These are phyloP conservation scores for Diplodia sapinea DNA, from an alignment of 2,329 filamentous ascomycete species.

Conservation along the genomic window DNA sequence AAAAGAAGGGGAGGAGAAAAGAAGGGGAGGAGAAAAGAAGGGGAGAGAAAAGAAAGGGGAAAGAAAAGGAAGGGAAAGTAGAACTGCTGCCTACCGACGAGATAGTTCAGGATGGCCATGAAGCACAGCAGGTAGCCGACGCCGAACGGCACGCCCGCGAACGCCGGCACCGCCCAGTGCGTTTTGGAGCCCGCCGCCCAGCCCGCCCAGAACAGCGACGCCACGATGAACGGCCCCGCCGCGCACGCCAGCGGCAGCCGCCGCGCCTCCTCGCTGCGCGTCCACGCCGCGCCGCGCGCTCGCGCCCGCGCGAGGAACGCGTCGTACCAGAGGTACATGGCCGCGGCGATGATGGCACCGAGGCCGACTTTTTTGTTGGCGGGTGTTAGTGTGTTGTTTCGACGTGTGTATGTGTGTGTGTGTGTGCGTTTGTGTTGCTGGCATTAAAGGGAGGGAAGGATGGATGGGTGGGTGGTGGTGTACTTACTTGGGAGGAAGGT, in stretches of 20 bases:
- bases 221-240: slow-evolving; percentile 66
- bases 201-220: slow-evolving; percentile 51
- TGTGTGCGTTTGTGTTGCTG: background rate
- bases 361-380: slow-evolving; percentile 55
- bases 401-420: no score
- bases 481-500: slow-evolving; percentile 64
- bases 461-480: background rate
- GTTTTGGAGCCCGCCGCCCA: slow-evolving; percentile 48
- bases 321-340: slow-evolving; percentile 71
- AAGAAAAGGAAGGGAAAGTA: background rate
- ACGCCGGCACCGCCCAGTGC: slow-evolving; percentile 53
- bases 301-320: slow-evolving; percentile 61
- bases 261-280: slow-evolving; percentile 67
- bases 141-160: slow-evolving; percentile 52
- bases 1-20: no score
- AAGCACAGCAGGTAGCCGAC: slow-evolving; percentile 57
- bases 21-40: no score
- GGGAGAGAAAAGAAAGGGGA: no score
- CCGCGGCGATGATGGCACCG: slow-evolving; percentile 64
- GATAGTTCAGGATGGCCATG: slow-evolving; percentile 66
- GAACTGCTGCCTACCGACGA: slow-evolving; percentile 47
- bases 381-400: background rate
- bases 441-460: slow-evolving; percentile 33
- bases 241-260: slow-evolving; percentile 74
- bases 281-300: slow-evolving; percentile 59